Evolutionary conservation across 1,284 basidiomycete species (phyloP), one percentile per base, ranked within the genome.

Genomic region (Pterulicium gracile): DNA sequence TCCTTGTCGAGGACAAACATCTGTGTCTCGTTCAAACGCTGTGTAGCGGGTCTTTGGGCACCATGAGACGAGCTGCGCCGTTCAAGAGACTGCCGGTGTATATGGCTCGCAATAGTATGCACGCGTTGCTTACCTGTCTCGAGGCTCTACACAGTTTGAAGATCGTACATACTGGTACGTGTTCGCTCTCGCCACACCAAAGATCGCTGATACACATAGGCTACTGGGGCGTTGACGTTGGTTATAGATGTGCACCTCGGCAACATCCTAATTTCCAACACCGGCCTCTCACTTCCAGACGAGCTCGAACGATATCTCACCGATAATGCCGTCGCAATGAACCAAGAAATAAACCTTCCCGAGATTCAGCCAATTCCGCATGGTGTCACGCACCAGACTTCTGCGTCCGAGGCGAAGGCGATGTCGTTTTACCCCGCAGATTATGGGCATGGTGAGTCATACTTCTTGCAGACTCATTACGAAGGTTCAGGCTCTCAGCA

Each of bases 1-100:
- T 39, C 36, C n/a, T 13, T 17, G 15, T 17, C 36, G 36, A 39
- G 36, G 36, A 39, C n/a, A 17, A 18, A 17, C 15, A 39, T 39
- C 36, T 39, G n/a, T 39, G 36, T 18, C 36, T 39, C 15, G 36
- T 39, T 4, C 36, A 10, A 17, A 13, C 36, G 36, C 15, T 39
- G 36, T 39, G 4, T 18, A 39, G 36, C 36, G 19, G n/a, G n/a
- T 39, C 36, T 7, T 5, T 39, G 7, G n/a, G n/a, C 15, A 17
- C 36, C 36, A 13, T 39, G n/a, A 13, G 36, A 39, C 36, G 36
- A 39, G n/a, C 36, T 39, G 36, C 36, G 36, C 36, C 36, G n/a
- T 10, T 4, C 15, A 39, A 39, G 36, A 7, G 36, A 15, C 36
- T 39, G n/a, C 36, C 36, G 19, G 36, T 39, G 36, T 39, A 39